Percentiles rank a stretch among this genome's conserved stretches.
These are phyloP conservation scores for Boletellus emodensis DNA, from an alignment of 768 basidiomycete species.

Conservation along the genomic window DNA sequence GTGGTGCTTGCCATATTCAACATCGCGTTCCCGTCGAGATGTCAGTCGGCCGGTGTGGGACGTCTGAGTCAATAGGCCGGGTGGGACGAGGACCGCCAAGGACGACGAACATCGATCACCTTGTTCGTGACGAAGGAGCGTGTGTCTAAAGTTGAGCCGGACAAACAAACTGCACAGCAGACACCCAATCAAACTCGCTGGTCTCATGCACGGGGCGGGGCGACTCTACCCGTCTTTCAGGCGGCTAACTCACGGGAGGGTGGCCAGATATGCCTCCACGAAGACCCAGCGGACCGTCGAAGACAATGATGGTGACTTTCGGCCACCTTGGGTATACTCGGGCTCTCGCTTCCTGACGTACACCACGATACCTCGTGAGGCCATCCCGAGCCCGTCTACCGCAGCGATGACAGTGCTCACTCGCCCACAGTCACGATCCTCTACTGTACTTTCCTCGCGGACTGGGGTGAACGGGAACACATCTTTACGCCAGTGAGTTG, in stretches of 20 bases:
- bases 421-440: constrained; percentile 42
- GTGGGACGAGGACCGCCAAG: not conserved
- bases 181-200: not conserved
- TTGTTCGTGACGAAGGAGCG: not conserved
- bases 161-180: constrained; percentile 2
- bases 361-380: constrained; percentile 53
- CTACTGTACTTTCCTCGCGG: constrained; percentile 59
- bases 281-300: constrained; percentile 4
- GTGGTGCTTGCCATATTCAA: too few species aligned
- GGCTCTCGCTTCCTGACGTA: constrained; percentile 49
- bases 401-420: not conserved
- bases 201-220: constrained; percentile 7
- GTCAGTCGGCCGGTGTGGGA: too few species aligned
- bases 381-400: not conserved
- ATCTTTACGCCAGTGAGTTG: constrained; percentile 61
- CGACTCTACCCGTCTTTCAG: constrained; percentile 2
- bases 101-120: not conserved
- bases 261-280: constrained; percentile 15
- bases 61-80: too few species aligned
- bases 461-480: constrained; percentile 70
- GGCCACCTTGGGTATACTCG: constrained; percentile 60
- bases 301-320: constrained; percentile 40
- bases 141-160: too few species aligned
- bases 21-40: too few species aligned
- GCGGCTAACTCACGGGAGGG: constrained; percentile 2